Conservation (phyloP, 805 yeast species). For the Candida khao-thaluensis region DNA sequence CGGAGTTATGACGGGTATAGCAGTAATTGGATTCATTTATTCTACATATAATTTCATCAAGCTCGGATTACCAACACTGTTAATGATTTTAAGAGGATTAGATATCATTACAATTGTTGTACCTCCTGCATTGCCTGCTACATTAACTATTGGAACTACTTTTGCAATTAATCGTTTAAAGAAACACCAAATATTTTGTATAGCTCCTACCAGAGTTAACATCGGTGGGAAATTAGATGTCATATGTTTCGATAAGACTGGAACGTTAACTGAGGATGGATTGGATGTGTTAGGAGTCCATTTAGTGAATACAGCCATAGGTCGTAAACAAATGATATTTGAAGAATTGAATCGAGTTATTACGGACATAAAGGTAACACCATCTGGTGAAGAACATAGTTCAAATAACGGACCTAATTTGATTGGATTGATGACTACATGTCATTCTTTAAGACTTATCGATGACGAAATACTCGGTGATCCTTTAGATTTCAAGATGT, state of each 20-base stretch:
- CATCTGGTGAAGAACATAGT: conserved; percentile 17
- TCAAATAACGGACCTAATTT: conserved; percentile 31
- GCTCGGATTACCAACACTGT: conserved; percentile 64
- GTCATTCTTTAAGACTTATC: conserved; percentile 82
- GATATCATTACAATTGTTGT: conserved; percentile 96
- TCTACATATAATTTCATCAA: conserved; percentile 81
- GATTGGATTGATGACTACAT: conserved; percentile 59
- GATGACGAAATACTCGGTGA: conserved; percentile 87
- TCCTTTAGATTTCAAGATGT: conserved; percentile 92
- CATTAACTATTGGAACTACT: conserved; percentile 93
- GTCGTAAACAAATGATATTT: conserved; percentile 40
- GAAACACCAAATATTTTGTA: conserved; percentile 68
- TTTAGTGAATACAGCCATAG: conserved; percentile 38
- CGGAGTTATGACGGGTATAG: conserved; percentile 89
- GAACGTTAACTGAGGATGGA: conserved; percentile 96
- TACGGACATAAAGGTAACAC: conserved; percentile 7
- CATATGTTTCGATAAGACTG: conserved; percentile 94
- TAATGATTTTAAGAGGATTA: conserved; percentile 83
- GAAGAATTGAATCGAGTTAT: conserved; percentile 22
- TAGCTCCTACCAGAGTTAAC: conserved; percentile 90
- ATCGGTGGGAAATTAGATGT: conserved; percentile 94
- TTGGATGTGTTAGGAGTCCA: conserved; percentile 73
- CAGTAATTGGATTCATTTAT: conserved; percentile 76
- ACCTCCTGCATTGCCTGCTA: conserved; percentile 98
- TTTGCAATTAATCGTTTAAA: conserved; percentile 82